Base-by-base conservation (phyloP, 2,329 filamentous ascomycete genomes). In the Colletotrichum lindemuthianum region DNA sequence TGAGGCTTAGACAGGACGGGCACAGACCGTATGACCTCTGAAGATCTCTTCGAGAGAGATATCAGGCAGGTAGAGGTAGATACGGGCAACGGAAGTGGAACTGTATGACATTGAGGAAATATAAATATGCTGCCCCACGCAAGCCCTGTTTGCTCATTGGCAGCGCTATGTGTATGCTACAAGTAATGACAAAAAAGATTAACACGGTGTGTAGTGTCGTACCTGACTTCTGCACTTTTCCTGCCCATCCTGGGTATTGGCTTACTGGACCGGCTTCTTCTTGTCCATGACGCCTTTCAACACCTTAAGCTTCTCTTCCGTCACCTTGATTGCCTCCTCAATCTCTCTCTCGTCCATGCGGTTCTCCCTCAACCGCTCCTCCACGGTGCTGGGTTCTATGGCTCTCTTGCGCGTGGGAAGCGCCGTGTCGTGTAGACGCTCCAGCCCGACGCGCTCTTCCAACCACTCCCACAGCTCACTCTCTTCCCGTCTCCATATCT, bases 391-490 rank as follows among this genome's bases (percentile, higher is more conserved):
- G 2, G 84, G 81, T 68, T 89, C 82, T 33, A 84, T 74, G 12
- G 79, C 79, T 67, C 77, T 81, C 69, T 86, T 84, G 49, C 84
- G 80, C 63, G 77, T 71, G 63, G 74, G 76, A 37, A 73, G 68
- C 48, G 64, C 72, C 55, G 70, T 78, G 59, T 79, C 82, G 69
- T 75, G 78, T 68, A 85, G 78, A 63, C 80, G 81, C 60, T 93
- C 90, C 74, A 96, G 80, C 2, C 92, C 91, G 2, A 93, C 89
- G 15, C 94, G 86, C 71, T 97, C 92, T 75, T 97, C 94, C 5
- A 97, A 81, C 94, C 94, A 97, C 63, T 92, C 90, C 94, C 94
- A 97, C 9, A 97, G 80, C 71, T 96, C 92, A 69, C 87, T 92
- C 74, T 97, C 94, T 75, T 97, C 93, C 44, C 88, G 83, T 40